Base-by-base conservation (phyloP, 2,329 filamentous ascomycete genomes). In the Chaetomiaceae sp. region DNA sequence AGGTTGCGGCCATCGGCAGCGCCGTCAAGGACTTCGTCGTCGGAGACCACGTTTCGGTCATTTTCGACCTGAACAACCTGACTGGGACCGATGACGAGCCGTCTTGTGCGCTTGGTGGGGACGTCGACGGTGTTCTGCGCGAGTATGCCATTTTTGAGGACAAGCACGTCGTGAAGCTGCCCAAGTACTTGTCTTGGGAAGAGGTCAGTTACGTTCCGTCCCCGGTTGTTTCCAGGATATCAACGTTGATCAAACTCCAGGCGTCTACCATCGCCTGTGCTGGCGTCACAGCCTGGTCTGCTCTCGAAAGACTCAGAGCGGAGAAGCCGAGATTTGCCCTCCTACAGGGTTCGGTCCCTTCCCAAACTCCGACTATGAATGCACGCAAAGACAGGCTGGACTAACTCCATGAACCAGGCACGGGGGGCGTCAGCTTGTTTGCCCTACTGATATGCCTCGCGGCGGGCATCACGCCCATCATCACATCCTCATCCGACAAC, bases 381-480 rank as follows among this genome's bases (percentile, higher is more conserved):
- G 17, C 15, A 4, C 4, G 19, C 17, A 20, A 9, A 8, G 15
- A 7, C 29, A 44, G 27, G 43, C 19, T 22, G 19, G 25, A n/a
- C n/a, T n/a, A n/a, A n/a, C n/a, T n/a, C n/a, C 6, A 44, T 11
- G 9, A 42, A 5, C 23, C 2, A 61, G 63, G 64, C 22, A 66
- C 64, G 3, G 63, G 65, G 6, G 65, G 65, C 19, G 65, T 67
- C 15, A 65, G 63, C 55, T 47, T 65, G 55, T 64, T 64, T 25
- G 59, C 59, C 14, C 50, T 65, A 14, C 38, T 64, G 11, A 34
- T 67, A 12, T 61, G 59, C 25, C 51, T 65, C 22, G 65, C 61
- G 5, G 56, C 47, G 11, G 64, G 62, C 11, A 47, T 63, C 12
- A 40, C 51, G n/a, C 59, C 61, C 5, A 66, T 66, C 51, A 61